These are phyloP conservation scores for Pichia sp. DNA, from an alignment of 1,139 yeast genomes.

Conservation along the genomic window DNA sequence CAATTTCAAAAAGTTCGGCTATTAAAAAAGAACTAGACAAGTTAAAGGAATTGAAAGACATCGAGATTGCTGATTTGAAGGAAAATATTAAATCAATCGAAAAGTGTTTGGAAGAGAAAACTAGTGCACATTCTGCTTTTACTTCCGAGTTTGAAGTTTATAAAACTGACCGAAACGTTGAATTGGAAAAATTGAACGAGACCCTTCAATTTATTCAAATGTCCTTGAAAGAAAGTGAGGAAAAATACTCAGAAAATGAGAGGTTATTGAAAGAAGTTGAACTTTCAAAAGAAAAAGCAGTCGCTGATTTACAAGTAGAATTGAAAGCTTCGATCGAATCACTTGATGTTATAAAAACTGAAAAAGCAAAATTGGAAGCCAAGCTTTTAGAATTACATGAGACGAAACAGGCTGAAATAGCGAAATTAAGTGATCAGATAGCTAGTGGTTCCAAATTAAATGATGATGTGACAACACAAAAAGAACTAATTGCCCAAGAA, in stretches of 20 bases:
- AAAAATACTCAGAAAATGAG: conserved; percentile 1
- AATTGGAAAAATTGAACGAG: conserved; percentile 1
- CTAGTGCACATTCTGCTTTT: neutral
- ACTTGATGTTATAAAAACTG: neutral
- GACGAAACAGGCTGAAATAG: neutral
- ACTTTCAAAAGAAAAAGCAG: conserved; percentile 4
- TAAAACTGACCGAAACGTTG: conserved; percentile 1
- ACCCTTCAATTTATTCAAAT: neutral
- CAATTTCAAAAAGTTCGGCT: neutral
- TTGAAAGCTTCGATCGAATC: neutral
- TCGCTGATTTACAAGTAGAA: neutral
- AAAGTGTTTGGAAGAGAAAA: conserved; percentile 1
- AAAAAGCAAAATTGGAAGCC: neutral
- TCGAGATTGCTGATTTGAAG: conserved; percentile 3
- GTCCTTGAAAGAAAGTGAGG: conserved; percentile 2
- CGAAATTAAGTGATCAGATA: neutral
- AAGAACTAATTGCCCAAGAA: neutral
- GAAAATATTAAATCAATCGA: conserved; percentile 1
- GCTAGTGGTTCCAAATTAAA: neutral
- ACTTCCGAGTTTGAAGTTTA: neutral
- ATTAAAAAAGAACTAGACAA: conserved; percentile 2
- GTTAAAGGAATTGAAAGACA: conserved; percentile 1
- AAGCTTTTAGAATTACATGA: neutral
- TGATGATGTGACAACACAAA: neutral
- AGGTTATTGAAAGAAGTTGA: neutral